Base-by-base conservation (phyloP, 805 yeast species). In the Myxozyma neglecta region DNA sequence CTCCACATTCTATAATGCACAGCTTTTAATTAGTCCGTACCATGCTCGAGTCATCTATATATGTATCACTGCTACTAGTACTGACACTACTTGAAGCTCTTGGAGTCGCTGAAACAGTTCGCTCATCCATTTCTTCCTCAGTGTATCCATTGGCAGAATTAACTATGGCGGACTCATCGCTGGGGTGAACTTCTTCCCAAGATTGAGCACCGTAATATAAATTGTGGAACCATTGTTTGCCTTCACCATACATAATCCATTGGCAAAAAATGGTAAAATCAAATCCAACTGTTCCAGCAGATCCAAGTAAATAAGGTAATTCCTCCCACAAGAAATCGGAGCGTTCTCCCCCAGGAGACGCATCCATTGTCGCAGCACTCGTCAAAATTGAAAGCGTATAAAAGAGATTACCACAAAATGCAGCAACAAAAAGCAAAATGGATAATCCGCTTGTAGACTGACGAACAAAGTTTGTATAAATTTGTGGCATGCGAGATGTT, bases 391-490 rank as follows among this genome's bases (percentile, higher is more conserved):
- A 88, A 6, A 83, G 68, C 0, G 94, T 83, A 73, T 93, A 92
- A 0, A 90, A 82, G 42, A 85, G 67, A 73, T 93, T 93, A 3
- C 96, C 96, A 29, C 83, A 57, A 48, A 92, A 77, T 0, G 97
- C 96, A 18, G 93, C 84, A 10, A 83, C 83, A 73, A 92, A 92
- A 29, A 91, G 77, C 49, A 88, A 74, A 24, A 96, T 90, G 0
- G 97, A 88, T 1, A 91, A 79, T 1, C 97, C 97, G 39, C 87
- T 86, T 0, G 96, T 94, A 0, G 97, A 89, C 71, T 89, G 88
- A 44, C 97, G 79, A 56, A 77, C 69, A 72, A 83, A 86, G 74
- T 92, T 92, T 72, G 88, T 90, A 71, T 81, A 76, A 54, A 92
- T 77, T 71, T 92, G 98, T 1, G 98, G 98, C 51, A 90, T 73